Base-by-base conservation (phyloP, 2,329 filamentous ascomycete genomes). In the Graphilbum fragrans region DNA sequence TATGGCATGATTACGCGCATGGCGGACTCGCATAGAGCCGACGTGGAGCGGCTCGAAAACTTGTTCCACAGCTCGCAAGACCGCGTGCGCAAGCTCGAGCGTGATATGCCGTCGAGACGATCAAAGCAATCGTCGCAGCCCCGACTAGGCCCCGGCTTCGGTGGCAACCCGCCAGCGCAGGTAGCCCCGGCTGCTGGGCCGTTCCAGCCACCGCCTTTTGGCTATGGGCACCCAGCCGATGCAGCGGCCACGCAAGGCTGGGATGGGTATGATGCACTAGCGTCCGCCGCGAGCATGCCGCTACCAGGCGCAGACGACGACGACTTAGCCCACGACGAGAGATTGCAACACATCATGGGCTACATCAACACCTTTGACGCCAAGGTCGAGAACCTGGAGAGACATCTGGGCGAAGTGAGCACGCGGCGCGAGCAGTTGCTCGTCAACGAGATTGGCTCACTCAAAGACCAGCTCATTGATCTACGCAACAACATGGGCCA, bases 391-490 rank as follows among this genome's bases (percentile, higher is more conserved):
- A 68, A 73, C 38, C 57, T 80, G 3, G 70, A 73, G 39, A 68
- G 73, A 42, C 69, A 68, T 34, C 51, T 79, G 31, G 70, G 67
- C 18, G 74, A 77, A 44, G 63, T 77, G 38, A 74, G 79, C 51
- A 70, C 69, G 4, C 67, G 72, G 38, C 74, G 78, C 52, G 74
- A 68, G 25, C 70, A 77, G 57, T 70, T 74, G 65, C 65, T 76
- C 9, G 65, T 79, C 52, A 78, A 77, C 49, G 72, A 79, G 54
- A 70, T 74, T 5, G 66, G 76, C 51, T 73, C 70, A 8, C 69
- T 80, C 45, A 73, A 75, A 43, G 74, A 80, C 44, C 72, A 78
- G 55, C 65, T 80, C n/a, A 67, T 69, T 4, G 75, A 80, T 53
- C 60, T 76, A 34, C 63, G 68, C 35, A 74, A 69, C 56, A 74